Percentiles rank a stretch among this genome's conserved stretches.
phyloP scores from a whole-genome alignment of 495 filamentous ascomycete genomes.

The Glonium stellatum region DNA sequence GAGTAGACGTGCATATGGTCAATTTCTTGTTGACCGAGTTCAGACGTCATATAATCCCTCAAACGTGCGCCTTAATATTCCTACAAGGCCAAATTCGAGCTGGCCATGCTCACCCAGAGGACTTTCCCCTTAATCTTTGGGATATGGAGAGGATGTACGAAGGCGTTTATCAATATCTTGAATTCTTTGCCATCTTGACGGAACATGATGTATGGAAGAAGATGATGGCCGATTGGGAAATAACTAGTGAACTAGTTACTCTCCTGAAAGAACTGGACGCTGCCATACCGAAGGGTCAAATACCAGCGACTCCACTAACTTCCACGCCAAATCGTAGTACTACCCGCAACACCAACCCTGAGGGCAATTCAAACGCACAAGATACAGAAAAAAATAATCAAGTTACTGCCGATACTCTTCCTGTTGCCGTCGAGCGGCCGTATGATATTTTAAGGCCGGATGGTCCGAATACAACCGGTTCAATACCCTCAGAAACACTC shows the following conservation, averaged over 20 bases:
- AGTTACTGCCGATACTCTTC: conserved; percentile 8
- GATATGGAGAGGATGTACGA: conserved; percentile 91
- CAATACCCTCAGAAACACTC: conserved; percentile 29
- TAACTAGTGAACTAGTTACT: conserved; percentile 73
- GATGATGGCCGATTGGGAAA: conserved; percentile 82
- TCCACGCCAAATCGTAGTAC: conserved; percentile 1
- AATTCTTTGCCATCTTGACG: conserved; percentile 86
- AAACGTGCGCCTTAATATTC: conserved; percentile 86
- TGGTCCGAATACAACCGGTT: background rate
- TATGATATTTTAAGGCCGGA: conserved; percentile 28
- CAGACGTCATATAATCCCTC: conserved; percentile 81
- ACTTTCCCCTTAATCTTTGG: conserved; percentile 92
- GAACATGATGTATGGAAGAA: conserved; percentile 50
- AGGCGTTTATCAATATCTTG: conserved; percentile 84
- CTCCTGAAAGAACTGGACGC: conserved; percentile 79
- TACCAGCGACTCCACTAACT: conserved; percentile 41
- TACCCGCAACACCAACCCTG: conserved; percentile 8
- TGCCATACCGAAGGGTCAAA: conserved; percentile 67
- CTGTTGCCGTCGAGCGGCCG: conserved; percentile 35
- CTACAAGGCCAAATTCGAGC: conserved; percentile 81
- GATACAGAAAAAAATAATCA: conserved; percentile 10
- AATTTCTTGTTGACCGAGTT: conserved; percentile 89
- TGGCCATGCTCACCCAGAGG: conserved; percentile 58
- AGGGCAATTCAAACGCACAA: conserved; percentile 20
- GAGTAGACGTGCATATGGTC: conserved; percentile 63